Base-by-base conservation (phyloP, 108 stramenopile genomes). In the Skeletonema costatum region DNA sequence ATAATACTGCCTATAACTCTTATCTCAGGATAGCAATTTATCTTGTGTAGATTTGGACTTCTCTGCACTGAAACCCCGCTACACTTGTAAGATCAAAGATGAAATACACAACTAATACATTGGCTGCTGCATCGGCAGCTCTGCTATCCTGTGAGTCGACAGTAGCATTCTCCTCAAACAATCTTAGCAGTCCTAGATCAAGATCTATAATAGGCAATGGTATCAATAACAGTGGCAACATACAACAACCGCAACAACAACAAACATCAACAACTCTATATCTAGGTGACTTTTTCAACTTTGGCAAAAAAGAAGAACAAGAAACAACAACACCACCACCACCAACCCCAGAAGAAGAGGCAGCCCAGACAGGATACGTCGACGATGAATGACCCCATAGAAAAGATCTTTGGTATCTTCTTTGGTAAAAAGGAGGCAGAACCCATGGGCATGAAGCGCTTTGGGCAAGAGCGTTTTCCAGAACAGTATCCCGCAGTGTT, bases 401-500 rank as follows among this genome's bases (percentile, higher is more conserved):
- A 96, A 63, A 93, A 93, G 67, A 85, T 96, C 46, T 96, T 96
- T 79, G 76, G 82, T 14, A 78, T 96, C 51, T 96, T 96, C 60
- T 96, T 93, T 71, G 95, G 95, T 12, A 85, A 89, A 64, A 87
- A 87, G 32, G 92, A 96, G 75, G 87, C 81, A 58, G 65, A 58
- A 30, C 94, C 94, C 16, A 51, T 60, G 76, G 76, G 80, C 11
- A 81, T 82, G 78, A 64, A 71, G 12, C 75, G 86, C 2, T 85
- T 88, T 46, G 86, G 82, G 0, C 56, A 33, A 51, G 78, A 87
- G 16, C 81, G 82, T 16, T 92, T 90, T 64, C 90, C 90, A 16
- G 92, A 94, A 64, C 95, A 96, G 69, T 96, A 96, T 76, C 95
- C 95, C 7, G 90, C 92, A 3, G 87, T 86, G 0, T 59, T 80